Percentiles rank a stretch among this genome's conserved stretches.
phyloP scores from a whole-genome alignment of 2,329 filamentous ascomycete species.

The Chalara sp. region DNA sequence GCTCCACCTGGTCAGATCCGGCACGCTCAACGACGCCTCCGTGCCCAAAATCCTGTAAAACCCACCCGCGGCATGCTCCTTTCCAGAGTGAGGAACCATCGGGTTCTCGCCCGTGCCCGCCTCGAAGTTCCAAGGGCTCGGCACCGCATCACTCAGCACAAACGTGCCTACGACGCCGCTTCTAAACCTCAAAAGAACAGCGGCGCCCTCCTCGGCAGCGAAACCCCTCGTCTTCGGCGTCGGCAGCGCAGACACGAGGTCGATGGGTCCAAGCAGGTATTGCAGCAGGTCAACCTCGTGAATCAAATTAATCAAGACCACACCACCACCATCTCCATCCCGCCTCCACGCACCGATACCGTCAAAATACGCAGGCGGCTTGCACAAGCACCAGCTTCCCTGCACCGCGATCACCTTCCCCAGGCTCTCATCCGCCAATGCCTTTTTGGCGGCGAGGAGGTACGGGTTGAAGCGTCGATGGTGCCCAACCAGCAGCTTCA shows the following conservation, averaged over 20 bases:
- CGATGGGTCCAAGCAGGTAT: slow-evolving; percentile 46
- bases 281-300: slow-evolving; percentile 55
- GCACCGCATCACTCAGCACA: slow-evolving; percentile 43
- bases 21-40: slow-evolving; percentile 43
- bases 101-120: slow-evolving; percentile 53
- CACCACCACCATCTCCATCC: slow-evolving; percentile 34
- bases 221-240: slow-evolving; percentile 36
- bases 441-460: slow-evolving; percentile 40
- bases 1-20: slow-evolving; percentile 44
- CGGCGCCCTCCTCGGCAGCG: slow-evolving; percentile 49
- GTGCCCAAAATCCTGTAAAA: slow-evolving; percentile 51
- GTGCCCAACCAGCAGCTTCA: slow-evolving; percentile 49
- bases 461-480: slow-evolving; percentile 55
- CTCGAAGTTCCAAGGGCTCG: slow-evolving; percentile 49
- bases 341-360: slow-evolving; percentile 41
- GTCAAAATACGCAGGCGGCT: slow-evolving; percentile 45
- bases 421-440: slow-evolving; percentile 33
- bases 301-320: slow-evolving; percentile 51
- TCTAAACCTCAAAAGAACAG: slow-evolving; percentile 44
- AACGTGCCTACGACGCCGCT: slow-evolving; percentile 51
- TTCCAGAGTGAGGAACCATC: slow-evolving; percentile 34
- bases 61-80: slow-evolving; percentile 22
- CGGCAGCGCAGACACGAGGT: slow-evolving; percentile 42
- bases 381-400: slow-evolving; percentile 46
- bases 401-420: slow-evolving; percentile 45